These are phyloP conservation scores for Candida schatavii DNA, from an alignment of 805 yeast species.

Conservation along the genomic window DNA sequence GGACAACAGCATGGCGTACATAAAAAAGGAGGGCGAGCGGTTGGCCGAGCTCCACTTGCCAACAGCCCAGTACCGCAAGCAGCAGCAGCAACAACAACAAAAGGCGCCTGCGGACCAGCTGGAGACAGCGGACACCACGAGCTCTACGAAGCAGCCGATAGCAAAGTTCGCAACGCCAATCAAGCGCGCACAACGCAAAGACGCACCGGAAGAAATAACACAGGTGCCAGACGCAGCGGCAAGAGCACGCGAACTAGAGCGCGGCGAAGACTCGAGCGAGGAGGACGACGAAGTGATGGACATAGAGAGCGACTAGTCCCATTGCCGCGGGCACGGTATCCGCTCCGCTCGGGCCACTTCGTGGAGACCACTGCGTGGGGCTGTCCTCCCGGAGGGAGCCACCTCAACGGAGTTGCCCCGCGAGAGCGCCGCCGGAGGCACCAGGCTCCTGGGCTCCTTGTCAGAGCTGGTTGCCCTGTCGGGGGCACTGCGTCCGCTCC, in stretches of 20 bases:
- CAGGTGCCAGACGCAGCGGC: conserved; percentile 23
- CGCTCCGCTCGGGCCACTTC: background rate
- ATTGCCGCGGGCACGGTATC: conserved; percentile 2
- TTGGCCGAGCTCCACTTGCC: conserved; percentile 21
- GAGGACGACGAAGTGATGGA: conserved; percentile 59
- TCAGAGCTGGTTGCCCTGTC: background rate
- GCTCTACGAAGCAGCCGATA: background rate
- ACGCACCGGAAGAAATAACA: background rate
- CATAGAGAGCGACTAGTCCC: conserved; percentile 49
- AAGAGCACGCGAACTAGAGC: conserved; percentile 37
- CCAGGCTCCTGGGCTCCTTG: no score
- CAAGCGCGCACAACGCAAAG: conserved; percentile 6
- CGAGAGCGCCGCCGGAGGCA: background rate
- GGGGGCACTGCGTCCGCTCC: background rate
- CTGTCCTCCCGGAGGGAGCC: background rate
- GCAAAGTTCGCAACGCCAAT: background rate
- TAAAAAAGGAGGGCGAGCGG: conserved; percentile 19
- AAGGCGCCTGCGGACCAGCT: background rate
- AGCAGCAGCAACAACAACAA: background rate
- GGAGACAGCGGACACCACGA: background rate
- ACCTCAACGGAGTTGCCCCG: background rate
- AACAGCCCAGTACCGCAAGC: conserved; percentile 21
- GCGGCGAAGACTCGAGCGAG: conserved; percentile 50
- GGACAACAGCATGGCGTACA: conserved; percentile 20
- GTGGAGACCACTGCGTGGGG: background rate